Evolutionary conservation across 108 stramenopile species (phyloP), one percentile per base, ranked within the genome.

Genomic region (Pseudonitzschia pungens): DNA sequence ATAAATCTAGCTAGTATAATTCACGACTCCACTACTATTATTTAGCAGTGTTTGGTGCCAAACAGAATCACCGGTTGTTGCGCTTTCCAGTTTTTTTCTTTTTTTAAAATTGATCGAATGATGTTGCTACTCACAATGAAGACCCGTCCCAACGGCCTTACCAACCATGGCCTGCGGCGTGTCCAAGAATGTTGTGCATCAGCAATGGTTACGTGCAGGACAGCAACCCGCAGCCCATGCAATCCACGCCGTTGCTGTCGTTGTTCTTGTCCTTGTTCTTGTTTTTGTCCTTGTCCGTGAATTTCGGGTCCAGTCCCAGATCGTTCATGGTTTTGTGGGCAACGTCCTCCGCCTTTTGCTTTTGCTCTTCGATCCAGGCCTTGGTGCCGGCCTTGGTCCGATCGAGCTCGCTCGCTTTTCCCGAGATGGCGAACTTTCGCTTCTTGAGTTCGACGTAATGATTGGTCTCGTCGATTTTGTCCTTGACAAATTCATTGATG

Each of bases 401-500:
- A 33, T 62, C 36, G 14, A 62, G 20, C 32, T 40, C 32, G 36
- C 20, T 15, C 8, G 14, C 33, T 0, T 32, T 33, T 31, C 4
- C 36, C 2, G 60, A 62, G 36, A 62, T 62, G 14, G 36, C 33
- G 20, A 42, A 62, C 31, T 42, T 33, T 9, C n/a, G 27, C 20
- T 33, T 31, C 36, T 33, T 4, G 8, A 10, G 9, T 62, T 62
- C 60, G n/a, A 40, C 29, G n/a, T 62, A 33, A n/a, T 36, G 16
- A 7, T 62, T 62, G 15, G 60, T 33, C 14, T 62, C 60, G 32
- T 62, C 33, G 32, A 62, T 62, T 33, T 36, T 62, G 20, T 62
- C 20, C 15, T 12, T 41, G 11, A 7, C 36, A 33, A 62, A 62
- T 10, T 33, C 5, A 32, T 31, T 62, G 32, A 62, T 42, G 1